These are phyloP conservation scores for Prinsepia uniflora DNA, from an alignment of 306 rosid genomes.

Conservation along the genomic window DNA sequence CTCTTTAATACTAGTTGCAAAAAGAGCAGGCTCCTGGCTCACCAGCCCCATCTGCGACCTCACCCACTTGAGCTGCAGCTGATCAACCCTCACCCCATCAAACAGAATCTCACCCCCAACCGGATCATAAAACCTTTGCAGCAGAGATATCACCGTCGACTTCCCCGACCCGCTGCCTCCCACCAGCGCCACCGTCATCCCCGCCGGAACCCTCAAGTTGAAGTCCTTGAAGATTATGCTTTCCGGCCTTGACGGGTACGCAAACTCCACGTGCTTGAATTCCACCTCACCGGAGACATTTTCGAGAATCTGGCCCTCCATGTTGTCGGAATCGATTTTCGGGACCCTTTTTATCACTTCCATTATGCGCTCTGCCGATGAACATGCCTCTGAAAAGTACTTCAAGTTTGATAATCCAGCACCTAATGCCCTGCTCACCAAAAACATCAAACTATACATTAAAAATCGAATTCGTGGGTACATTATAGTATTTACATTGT, in stretches of 20 bases:
- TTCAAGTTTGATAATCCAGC: conserved; percentile 74
- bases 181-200: conserved; percentile 71
- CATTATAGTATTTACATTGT: not conserved
- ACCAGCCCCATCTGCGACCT: conserved; percentile 91
- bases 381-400: conserved; percentile 71
- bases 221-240: conserved; percentile 52
- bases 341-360: conserved; percentile 78
- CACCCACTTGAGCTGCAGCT: conserved; percentile 71
- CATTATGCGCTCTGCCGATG: conserved; percentile 67
- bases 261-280: conserved; percentile 52
- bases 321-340: conserved; percentile 69
- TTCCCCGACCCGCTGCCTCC: conserved; percentile 93
- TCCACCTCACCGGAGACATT: conserved; percentile 59
- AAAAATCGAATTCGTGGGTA: not conserved
- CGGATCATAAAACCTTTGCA: conserved; percentile 90
- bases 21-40: conserved; percentile 89
- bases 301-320: conserved; percentile 52
- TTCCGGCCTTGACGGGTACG: conserved; percentile 86
- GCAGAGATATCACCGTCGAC: conserved; percentile 67
- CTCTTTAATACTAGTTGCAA: conserved; percentile 75
- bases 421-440: conserved; percentile 60
- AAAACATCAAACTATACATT: not conserved
- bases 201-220: conserved; percentile 60
- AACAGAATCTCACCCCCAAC: conserved; percentile 54
- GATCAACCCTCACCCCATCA: conserved; percentile 61